Evolutionary conservation across 2,329 filamentous ascomycete genomes (phyloP).

Genomic region (Thielaviopsis punctulata): DNA sequence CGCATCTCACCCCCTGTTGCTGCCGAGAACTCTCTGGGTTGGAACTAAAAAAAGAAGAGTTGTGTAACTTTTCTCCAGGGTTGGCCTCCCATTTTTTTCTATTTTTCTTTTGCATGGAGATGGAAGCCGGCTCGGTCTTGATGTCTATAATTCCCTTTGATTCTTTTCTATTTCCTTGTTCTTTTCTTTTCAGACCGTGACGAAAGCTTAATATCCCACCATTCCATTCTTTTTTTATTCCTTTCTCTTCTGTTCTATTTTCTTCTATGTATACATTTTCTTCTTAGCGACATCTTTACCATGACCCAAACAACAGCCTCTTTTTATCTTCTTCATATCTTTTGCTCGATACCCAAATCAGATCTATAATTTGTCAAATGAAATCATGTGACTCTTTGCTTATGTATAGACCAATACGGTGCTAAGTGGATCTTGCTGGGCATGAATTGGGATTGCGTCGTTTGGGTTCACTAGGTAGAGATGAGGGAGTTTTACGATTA

Average conservation of each 20-base stretch:
- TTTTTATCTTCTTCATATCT: slow-evolving; percentile 12
- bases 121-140: slow-evolving; percentile 5
- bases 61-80: slow-evolving; percentile 8
- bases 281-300: not conserved
- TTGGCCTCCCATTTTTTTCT: not conserved
- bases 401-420: no score
- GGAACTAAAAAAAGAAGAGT: slow-evolving; percentile 47
- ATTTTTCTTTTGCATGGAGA: slow-evolving; percentile 1
- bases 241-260: not conserved
- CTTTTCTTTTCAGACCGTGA: slow-evolving; percentile 2
- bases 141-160: slow-evolving; percentile 2
- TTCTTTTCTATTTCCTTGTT: not conserved
- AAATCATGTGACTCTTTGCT: slow-evolving; percentile 13
- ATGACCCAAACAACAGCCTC: not conserved
- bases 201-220: not conserved
- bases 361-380: not conserved
- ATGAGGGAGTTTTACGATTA: no score
- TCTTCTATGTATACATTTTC: not conserved
- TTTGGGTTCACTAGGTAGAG: not conserved
- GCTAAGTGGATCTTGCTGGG: not conserved
- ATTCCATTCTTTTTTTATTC: not conserved
- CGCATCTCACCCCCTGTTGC: slow-evolving; percentile 81
- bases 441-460: no score
- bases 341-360: not conserved
- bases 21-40: slow-evolving; percentile 86